Percentiles rank a stretch among this genome's conserved stretches.
phyloP scores from a whole-genome alignment of 768 basidiomycete genomes.

The Rhodotorula diobovata region DNA sequence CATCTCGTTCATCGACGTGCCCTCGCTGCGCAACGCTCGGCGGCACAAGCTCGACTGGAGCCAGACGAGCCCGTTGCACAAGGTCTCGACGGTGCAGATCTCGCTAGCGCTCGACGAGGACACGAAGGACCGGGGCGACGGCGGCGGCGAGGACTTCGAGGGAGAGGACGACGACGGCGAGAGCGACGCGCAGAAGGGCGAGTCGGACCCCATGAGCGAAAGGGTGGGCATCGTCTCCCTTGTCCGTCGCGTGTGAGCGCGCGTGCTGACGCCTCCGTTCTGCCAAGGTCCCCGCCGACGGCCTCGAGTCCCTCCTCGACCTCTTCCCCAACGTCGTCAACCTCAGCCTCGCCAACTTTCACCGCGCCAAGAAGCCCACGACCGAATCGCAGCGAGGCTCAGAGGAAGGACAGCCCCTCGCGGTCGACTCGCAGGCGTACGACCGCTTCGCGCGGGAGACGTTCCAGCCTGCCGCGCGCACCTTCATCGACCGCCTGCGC shows the following conservation, averaged over 20 bases:
- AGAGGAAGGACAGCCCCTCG: neutral
- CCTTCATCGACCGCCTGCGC: constrained; percentile 10
- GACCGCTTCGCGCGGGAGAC: constrained; percentile 13
- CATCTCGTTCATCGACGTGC: constrained; percentile 27
- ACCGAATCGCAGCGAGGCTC: neutral
- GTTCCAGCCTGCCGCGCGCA: constrained; percentile 29
- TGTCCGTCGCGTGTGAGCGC: neutral
- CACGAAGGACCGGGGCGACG: neutral
- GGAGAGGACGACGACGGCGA: neutral
- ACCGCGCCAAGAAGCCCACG: constrained; percentile 6
- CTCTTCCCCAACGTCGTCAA: constrained; percentile 18
- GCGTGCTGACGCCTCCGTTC: neutral
- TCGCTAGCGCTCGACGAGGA: constrained; percentile 21
- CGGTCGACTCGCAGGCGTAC: neutral
- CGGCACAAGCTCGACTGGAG: constrained; percentile 18
- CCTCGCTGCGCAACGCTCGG: constrained; percentile 17
- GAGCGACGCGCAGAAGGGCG: neutral
- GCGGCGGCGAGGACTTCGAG: neutral
- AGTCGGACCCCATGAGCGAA: neutral
- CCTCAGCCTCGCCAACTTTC: constrained; percentile 25
- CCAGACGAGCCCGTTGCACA: neutral
- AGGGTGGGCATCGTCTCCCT: neutral
- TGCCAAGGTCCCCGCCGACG: constrained; percentile 18
- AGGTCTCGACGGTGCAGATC: constrained; percentile 11
- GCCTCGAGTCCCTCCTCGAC: constrained; percentile 6